Conservation (phyloP, 371 early-diverging fungal genomes). For the Mucor lusitanicus region DNA sequence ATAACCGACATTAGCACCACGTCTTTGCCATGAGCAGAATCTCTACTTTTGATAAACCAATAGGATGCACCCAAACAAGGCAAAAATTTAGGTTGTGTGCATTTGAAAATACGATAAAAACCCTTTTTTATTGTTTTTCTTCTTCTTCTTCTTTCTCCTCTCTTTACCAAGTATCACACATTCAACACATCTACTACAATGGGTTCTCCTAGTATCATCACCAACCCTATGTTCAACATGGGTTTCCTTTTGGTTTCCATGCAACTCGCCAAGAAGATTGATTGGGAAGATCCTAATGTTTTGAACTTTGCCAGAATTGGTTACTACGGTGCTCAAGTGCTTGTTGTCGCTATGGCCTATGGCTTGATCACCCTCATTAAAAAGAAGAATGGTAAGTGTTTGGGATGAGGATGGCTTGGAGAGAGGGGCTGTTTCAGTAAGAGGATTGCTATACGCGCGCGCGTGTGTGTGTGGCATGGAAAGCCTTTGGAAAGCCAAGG, state of each 20-base stretch:
- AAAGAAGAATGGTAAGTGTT: conserved; percentile 64
- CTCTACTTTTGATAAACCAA: neutral
- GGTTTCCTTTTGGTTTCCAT: conserved; percentile 69
- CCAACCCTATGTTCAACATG: conserved; percentile 61
- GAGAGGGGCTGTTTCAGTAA: neutral
- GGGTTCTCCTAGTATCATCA: conserved; percentile 50
- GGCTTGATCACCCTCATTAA: conserved; percentile 57
- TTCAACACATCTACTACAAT: conserved; percentile 16
- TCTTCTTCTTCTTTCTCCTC: neutral
- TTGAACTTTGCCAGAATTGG: conserved; percentile 61
- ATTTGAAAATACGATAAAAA: neutral
- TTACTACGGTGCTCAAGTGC: conserved; percentile 68
- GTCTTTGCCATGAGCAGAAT: neutral
- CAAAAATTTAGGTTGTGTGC: neutral
- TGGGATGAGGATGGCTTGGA: neutral
- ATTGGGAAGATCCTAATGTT: conserved; percentile 68
- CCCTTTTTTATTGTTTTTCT: neutral
- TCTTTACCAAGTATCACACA: neutral
- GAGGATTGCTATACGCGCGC: neutral
- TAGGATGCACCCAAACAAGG: neutral
- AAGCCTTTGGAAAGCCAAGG: conserved; percentile 3
- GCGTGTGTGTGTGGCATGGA: neutral
- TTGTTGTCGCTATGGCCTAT: conserved; percentile 58
- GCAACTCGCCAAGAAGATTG: conserved; percentile 71
- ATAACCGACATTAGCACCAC: neutral